These are phyloP conservation scores for Fragaria iinumae DNA, from an alignment of 306 rosid genomes.

Conservation along the genomic window DNA sequence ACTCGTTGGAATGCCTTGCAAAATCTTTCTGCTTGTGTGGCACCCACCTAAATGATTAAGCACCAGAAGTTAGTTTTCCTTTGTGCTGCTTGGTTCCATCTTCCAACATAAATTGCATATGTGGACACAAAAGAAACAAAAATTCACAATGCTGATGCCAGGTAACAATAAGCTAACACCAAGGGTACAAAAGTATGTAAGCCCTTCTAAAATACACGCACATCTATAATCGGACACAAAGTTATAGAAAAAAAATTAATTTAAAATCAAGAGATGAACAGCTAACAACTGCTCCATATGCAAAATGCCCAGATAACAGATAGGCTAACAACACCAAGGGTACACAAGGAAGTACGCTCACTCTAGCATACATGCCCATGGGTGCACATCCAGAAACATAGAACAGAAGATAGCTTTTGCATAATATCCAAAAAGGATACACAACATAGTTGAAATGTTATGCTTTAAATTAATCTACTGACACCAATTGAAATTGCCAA, in stretches of 20 bases:
- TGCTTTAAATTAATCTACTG: neutral
- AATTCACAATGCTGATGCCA: neutral
- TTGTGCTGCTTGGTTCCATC: neutral
- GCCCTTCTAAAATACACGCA: neutral
- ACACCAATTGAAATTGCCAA: neutral
- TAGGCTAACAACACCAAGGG: neutral
- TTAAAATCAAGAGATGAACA: neutral
- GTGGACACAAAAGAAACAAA: neutral
- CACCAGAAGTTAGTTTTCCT: slow-evolving; percentile 21
- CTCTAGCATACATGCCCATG: neutral
- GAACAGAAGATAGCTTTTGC: neutral
- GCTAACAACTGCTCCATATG: neutral
- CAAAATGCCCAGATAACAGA: neutral
- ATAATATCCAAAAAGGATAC: neutral
- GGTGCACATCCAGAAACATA: neutral
- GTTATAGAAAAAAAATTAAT: neutral
- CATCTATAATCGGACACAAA: neutral
- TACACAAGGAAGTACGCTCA: neutral
- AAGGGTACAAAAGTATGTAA: neutral
- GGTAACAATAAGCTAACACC: neutral
- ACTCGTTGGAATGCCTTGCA: slow-evolving; percentile 65
- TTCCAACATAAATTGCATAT: neutral
- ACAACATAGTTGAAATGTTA: neutral
- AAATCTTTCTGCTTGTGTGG: slow-evolving; percentile 66
- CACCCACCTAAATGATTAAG: slow-evolving; percentile 52